Conservation (phyloP, 257 asterid species). For the Gentiana straminea region DNA sequence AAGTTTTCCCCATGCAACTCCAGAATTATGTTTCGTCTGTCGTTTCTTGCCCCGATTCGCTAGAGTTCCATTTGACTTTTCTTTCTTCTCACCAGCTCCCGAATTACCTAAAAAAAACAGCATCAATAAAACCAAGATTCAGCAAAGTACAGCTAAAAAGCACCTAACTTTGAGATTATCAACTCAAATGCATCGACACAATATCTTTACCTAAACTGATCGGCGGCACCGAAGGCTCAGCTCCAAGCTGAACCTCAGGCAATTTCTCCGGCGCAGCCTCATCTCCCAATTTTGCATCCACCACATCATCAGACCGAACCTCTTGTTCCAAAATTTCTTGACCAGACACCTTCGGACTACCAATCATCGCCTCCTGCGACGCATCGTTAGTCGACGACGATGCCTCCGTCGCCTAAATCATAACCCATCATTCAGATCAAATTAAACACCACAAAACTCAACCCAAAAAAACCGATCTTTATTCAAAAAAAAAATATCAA, state of each 20-base stretch:
- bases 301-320: conserved; percentile 66
- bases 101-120: conserved; percentile 29
- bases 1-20: conserved; percentile 78
- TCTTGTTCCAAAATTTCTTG: conserved; percentile 37
- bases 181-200: conserved; percentile 9
- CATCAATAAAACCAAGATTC: conserved; percentile 4
- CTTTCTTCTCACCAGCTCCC: conserved; percentile 29
- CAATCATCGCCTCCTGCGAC: conserved; percentile 26
- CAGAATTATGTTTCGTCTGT: conserved; percentile 38
- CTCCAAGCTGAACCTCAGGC: conserved; percentile 32
- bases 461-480: neutral
- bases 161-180: neutral
- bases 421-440: neutral
- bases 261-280: conserved; percentile 34
- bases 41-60: conserved; percentile 39
- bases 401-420: conserved; percentile 58
- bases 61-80: conserved; percentile 22
- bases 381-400: conserved; percentile 51
- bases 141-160: conserved; percentile 5
- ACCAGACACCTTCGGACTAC: conserved; percentile 21
- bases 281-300: conserved; percentile 30
- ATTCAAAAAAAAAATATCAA: neutral
- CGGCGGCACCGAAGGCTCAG: conserved; percentile 27
- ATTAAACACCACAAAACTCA: neutral
- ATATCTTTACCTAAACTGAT: conserved; percentile 21